Evolutionary conservation across 345 rosid genomes (phyloP).

Genomic region (Salix udensis): DNA sequence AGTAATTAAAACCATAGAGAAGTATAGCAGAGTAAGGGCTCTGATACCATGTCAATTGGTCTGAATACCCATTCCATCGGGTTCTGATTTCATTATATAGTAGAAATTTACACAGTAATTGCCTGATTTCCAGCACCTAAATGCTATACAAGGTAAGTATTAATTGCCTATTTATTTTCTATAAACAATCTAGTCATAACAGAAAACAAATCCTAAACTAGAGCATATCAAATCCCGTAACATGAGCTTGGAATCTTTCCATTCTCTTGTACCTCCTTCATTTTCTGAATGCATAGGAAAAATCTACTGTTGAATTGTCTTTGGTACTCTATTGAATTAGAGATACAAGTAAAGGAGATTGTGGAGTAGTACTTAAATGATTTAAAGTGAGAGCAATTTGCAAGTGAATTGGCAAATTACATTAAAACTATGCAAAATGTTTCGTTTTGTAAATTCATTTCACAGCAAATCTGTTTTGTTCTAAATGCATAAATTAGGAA

Average conservation of each 20-base stretch:
- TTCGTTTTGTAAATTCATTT: not conserved
- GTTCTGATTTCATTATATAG: no score
- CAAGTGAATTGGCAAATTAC: not conserved
- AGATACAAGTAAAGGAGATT: not conserved
- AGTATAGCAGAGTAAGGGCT: no score
- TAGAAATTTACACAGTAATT: no score
- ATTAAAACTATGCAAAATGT: not conserved
- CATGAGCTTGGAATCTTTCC: not conserved
- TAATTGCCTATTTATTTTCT: no score
- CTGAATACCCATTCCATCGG: no score
- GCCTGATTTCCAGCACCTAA: no score
- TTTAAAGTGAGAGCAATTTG: not conserved
- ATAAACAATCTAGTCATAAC: no score
- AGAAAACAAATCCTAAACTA: no score
- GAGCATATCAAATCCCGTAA: no score
- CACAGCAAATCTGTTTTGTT: not conserved
- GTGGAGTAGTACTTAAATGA: not conserved
- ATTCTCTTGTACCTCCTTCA: not conserved
- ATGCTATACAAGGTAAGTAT: no score
- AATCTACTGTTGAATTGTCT: not conserved
- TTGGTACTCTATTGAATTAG: not conserved
- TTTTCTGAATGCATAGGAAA: not conserved
- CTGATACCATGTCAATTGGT: no score
- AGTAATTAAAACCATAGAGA: no score
- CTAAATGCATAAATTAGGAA: not conserved